Evolutionary conservation across 139 green algal genomes (phyloP), one percentile per base, ranked within the genome.

Genomic region (Ettlia oleoabundans): DNA sequence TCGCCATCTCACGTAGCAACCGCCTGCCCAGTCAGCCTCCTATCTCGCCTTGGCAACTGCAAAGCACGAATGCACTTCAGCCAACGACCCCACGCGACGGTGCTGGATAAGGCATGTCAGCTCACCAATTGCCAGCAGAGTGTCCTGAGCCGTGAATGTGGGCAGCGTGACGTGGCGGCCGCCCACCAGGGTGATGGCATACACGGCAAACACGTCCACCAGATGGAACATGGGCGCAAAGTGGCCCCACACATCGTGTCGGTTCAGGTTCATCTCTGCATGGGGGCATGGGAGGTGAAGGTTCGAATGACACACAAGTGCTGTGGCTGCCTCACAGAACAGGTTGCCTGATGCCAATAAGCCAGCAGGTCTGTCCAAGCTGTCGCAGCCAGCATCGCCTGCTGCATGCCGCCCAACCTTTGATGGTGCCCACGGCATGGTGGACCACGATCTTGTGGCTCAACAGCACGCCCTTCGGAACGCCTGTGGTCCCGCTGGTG

Each of bases 151-250:
- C 19, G 41, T 89, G 85, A 98, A 98, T 33, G 58, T 79, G 26
- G 88, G 89, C 33, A 94, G 76, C 33, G 92, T 86, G 26, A 97
- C 92, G 85, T 98, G 94, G 51, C 93, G 86, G 8, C 93, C 95
- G 1, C 94, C 94, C 75, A 96, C 86, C 55, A 94, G 80, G 0
- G 93, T 97, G 70, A 98, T 91, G 40, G 92, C 89, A 79, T 97
- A 98, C 13, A 97, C 86, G 4, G 94, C 95, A 90, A 98, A 98
- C 24, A 93, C 94, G 73, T 98, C 95, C 55, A 98, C 95, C 76
- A 98, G 92, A 85, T 98, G 95, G 86, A 98, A 98, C 84, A 98
- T 94, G 10, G 95, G 95, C 19, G 95, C 95, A 78, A 95, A 91
- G 84, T 98, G 95, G 55, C 88, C 87, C 95, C 95, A 98, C 52